Percentiles rank a stretch among this genome's conserved stretches.
Conservation (phyloP, 2,329 filamentous ascomycete genomes). For the Colletotrichum shisoi region DNA sequence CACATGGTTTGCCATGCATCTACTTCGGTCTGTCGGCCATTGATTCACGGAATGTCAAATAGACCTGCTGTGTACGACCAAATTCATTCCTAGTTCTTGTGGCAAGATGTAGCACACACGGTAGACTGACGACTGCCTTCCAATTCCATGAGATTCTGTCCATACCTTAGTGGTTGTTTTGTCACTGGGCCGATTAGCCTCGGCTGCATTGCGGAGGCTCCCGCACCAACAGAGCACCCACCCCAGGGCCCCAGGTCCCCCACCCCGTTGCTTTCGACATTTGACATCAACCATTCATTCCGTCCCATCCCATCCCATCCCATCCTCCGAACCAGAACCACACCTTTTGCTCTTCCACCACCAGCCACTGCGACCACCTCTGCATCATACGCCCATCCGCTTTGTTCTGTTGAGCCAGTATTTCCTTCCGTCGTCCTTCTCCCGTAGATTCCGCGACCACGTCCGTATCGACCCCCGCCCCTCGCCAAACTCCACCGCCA, state of each 20-base stretch:
- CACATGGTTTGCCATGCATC: no score
- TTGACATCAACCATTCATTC: constrained; percentile 21
- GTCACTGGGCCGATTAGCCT: constrained; percentile 32
- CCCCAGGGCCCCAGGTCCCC: not conserved
- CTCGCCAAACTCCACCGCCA: not conserved
- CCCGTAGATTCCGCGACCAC: constrained; percentile 1
- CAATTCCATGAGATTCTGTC: constrained; percentile 30
- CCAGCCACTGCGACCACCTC: constrained; percentile 16
- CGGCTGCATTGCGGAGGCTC: constrained; percentile 33
- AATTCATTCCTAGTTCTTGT: no score
- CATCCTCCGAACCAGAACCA: constrained; percentile 12
- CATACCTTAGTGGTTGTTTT: constrained; percentile 2
- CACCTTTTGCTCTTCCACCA: constrained; percentile 5
- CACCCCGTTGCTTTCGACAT: constrained; percentile 30
- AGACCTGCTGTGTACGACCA: no score
- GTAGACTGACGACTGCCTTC: no score
- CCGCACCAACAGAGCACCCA: constrained; percentile 19
- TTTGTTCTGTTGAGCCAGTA: not conserved
- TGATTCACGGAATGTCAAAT: not conserved
- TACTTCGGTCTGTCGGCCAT: no score
- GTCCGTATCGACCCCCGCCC: not conserved
- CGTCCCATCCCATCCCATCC: constrained; percentile 6
- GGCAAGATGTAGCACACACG: no score
- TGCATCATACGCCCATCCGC: not conserved
- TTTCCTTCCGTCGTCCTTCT: constrained; percentile 14